Evolutionary conservation across 164 flowering plant genomes (phyloP).

Genomic region (Houttuynia cordata): DNA sequence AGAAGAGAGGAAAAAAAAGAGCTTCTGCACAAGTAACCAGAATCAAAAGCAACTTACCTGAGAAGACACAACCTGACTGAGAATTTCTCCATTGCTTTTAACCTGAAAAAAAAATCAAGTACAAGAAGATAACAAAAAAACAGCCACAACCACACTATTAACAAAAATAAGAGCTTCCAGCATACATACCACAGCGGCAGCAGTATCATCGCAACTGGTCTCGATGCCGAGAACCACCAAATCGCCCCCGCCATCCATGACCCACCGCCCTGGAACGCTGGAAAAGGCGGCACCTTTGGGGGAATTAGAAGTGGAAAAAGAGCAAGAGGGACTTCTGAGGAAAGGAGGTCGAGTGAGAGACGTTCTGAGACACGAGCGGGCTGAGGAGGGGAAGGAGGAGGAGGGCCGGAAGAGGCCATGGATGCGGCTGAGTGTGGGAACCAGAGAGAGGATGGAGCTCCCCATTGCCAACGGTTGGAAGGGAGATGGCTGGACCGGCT

Average conservation of each 20-base stretch:
- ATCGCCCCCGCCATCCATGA: slow-evolving; percentile 17
- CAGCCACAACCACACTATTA: neutral
- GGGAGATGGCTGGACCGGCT: too few relatives aligned
- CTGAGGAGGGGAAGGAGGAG: too few relatives aligned
- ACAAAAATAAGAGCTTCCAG: too few relatives aligned
- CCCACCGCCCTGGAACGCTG: neutral
- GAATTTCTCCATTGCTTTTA: slow-evolving; percentile 68
- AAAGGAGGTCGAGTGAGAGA: too few relatives aligned
- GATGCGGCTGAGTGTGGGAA: too few relatives aligned
- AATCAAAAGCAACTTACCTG: slow-evolving; percentile 60
- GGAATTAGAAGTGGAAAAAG: neutral
- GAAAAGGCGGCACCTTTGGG: slow-evolving; percentile 4
- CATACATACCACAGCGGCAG: slow-evolving; percentile 72
- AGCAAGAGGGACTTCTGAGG: neutral
- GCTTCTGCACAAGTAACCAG: too few relatives aligned
- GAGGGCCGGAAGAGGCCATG: too few relatives aligned
- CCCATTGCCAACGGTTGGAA: too few relatives aligned
- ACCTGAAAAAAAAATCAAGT: slow-evolving; percentile 35
- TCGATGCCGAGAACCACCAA: slow-evolving; percentile 80
- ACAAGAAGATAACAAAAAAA: neutral
- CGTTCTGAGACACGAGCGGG: too few relatives aligned
- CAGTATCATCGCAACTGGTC: slow-evolving; percentile 96
- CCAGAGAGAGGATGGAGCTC: too few relatives aligned
- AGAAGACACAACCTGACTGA: slow-evolving; percentile 88
- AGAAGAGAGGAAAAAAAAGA: too few relatives aligned